A percentile compares a stretch with the other conserved stretches of the same genome.
Conservation (phyloP, 805 yeast genomes). For the Hanseniaspora pseudoguilliermondii region DNA sequence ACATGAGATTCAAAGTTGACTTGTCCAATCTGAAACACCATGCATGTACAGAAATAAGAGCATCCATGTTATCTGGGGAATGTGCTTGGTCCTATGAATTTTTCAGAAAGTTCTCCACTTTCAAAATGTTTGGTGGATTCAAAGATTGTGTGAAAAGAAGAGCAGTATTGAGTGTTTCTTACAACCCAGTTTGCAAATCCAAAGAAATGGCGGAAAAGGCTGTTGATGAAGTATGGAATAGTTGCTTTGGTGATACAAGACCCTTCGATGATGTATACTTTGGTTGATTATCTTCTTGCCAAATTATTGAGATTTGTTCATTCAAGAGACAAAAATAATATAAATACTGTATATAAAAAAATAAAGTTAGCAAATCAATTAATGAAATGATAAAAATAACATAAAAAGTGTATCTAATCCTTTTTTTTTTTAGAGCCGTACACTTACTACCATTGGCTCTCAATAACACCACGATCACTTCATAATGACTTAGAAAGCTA, state of each 20-base stretch:
- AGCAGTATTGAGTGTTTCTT: constrained; percentile 71
- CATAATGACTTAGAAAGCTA: constrained; percentile 42
- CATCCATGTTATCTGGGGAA: constrained; percentile 86
- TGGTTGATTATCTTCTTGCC: not conserved
- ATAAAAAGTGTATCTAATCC: too few species aligned
- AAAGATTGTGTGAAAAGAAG: constrained; percentile 84
- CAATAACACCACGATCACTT: not conserved
- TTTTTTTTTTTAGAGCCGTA: too few species aligned
- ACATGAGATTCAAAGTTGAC: constrained; percentile 74
- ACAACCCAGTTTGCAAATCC: constrained; percentile 70
- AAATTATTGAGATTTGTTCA: too few species aligned
- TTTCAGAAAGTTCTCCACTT: constrained; percentile 23
- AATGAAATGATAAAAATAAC: too few species aligned
- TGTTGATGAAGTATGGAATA: constrained; percentile 80
- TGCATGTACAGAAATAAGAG: constrained; percentile 94
- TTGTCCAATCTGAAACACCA: constrained; percentile 79
- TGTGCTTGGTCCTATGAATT: constrained; percentile 84
- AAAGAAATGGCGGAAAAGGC: constrained; percentile 62
- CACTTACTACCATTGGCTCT: too few species aligned
- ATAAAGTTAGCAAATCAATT: too few species aligned
- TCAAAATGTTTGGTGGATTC: constrained; percentile 63
- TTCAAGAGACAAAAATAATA: not conserved
- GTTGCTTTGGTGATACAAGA: constrained; percentile 88
- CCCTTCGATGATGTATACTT: constrained; percentile 84
- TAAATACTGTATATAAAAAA: not conserved